Percentiles rank a stretch among this genome's conserved stretches.
These are phyloP conservation scores for Aspergillus sojae DNA, from an alignment of 2,329 filamentous ascomycete genomes.

Conservation along the genomic window DNA sequence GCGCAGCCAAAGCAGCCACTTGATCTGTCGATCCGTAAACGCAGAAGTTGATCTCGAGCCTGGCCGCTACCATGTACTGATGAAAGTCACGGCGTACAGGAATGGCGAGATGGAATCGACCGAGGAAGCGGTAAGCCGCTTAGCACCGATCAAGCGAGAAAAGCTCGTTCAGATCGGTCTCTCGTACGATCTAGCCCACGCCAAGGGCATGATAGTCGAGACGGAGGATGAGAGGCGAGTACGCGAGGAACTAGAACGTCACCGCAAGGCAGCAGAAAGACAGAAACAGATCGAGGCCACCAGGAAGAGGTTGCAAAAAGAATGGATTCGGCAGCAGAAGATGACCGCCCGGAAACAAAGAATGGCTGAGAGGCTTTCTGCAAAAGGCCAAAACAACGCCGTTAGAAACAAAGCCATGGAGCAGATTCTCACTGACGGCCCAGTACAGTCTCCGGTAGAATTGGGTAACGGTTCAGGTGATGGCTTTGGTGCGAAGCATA, in stretches of 20 bases:
- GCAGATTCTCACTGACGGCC: conserved; percentile 25
- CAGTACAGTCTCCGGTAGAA: conserved; percentile 33
- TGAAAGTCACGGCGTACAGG: conserved; percentile 73
- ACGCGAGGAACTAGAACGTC: conserved; percentile 41
- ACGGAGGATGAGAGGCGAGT: conserved; percentile 39
- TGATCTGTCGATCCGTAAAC: conserved; percentile 74
- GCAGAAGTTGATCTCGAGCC: conserved; percentile 74
- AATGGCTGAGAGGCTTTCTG: conserved; percentile 31
- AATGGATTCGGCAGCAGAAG: conserved; percentile 45
- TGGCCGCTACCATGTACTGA: conserved; percentile 73
- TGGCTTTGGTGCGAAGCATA: conserved; percentile 16
- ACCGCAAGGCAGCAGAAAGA: conserved; percentile 35
- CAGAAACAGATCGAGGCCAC: conserved; percentile 42
- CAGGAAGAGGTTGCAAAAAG: conserved; percentile 42
- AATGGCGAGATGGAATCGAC: conserved; percentile 54
- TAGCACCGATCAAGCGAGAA: conserved; percentile 66
- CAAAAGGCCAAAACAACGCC: conserved; percentile 15
- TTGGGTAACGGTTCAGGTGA: conserved; percentile 24
- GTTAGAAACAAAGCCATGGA: conserved; percentile 10
- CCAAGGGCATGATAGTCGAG: conserved; percentile 46
- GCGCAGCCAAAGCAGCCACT: conserved; percentile 57
- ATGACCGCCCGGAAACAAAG: conserved; percentile 33
- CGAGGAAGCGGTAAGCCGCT: conserved; percentile 68
- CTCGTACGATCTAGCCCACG: conserved; percentile 50
- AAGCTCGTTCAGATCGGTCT: conserved; percentile 63